phyloP scores from a whole-genome alignment of 2,329 filamentous ascomycete genomes.

The Fusarium stilboides region DNA sequence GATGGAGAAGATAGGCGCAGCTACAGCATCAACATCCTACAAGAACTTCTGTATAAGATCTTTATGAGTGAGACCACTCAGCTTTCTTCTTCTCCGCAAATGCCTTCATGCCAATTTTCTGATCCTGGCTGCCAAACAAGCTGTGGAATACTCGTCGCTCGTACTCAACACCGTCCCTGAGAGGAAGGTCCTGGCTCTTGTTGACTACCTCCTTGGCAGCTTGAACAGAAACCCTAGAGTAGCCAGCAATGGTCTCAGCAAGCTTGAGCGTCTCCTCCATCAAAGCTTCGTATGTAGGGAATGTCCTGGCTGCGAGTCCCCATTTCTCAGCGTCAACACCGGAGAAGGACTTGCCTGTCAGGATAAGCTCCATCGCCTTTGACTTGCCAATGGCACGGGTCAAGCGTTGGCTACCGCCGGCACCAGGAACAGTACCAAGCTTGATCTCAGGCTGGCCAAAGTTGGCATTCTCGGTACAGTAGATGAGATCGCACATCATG shows the following conservation, averaged over 20 bases:
- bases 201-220: conserved; percentile 98
- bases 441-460: conserved; percentile 99
- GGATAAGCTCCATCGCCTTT: conserved; percentile 90
- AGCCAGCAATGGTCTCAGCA: conserved; percentile 89
- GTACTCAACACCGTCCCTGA: conserved; percentile 94
- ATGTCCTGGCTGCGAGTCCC: conserved; percentile 89
- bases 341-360: conserved; percentile 87
- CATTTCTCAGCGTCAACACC: conserved; percentile 89
- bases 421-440: conserved; percentile 91
- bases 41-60: background rate
- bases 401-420: conserved; percentile 90
- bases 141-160: conserved; percentile 94
- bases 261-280: conserved; percentile 86
- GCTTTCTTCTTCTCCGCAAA: conserved; percentile 96
- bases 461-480: conserved; percentile 87
- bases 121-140: conserved; percentile 93
- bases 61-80: conserved; percentile 86
- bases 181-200: conserved; percentile 92
- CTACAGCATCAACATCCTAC: conserved; percentile 10
- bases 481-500: conserved; percentile 97
- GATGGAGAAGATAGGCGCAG: background rate
- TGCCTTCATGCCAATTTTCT: conserved; percentile 97
- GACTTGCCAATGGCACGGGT: conserved; percentile 87
- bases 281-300: conserved; percentile 84
- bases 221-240: conserved; percentile 88